Evolutionary conservation across 176 grass and related monocot genomes (phyloP).

Genomic region (Rhynchospora breviuscula): DNA sequence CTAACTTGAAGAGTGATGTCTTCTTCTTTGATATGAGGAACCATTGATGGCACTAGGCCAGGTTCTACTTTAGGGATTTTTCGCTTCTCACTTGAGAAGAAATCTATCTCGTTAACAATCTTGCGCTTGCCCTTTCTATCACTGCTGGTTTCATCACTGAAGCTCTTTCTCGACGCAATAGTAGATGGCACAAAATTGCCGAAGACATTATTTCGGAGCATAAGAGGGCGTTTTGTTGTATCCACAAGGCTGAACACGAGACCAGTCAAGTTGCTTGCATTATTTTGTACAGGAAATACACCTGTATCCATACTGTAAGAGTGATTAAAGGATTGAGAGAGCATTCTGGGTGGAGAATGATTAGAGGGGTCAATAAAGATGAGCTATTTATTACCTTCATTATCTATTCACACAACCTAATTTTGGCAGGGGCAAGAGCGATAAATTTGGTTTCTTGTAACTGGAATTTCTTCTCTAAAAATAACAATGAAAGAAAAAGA

Average conservation of each 20-base stretch:
- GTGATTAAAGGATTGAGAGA: neutral
- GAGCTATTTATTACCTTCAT: neutral
- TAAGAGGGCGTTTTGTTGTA: neutral
- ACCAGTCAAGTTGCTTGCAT: neutral
- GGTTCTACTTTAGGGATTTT: neutral
- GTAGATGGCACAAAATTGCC: neutral
- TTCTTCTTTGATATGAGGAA: constrained; percentile 21
- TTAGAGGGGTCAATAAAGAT: neutral
- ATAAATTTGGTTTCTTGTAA: constrained; percentile 8
- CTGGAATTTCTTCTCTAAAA: constrained; percentile 1
- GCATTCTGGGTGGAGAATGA: neutral
- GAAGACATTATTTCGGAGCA: neutral
- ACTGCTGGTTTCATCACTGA: neutral
- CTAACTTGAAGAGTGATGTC: constrained; percentile 26
- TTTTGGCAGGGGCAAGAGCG: neutral
- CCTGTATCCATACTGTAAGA: neutral
- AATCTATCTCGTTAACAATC: constrained; percentile 21
- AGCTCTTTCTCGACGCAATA: neutral
- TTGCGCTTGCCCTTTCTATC: constrained; percentile 16
- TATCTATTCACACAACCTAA: constrained; percentile 7
- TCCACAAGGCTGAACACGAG: constrained; percentile 3
- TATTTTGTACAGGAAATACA: neutral
- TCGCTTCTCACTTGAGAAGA: constrained; percentile 16
- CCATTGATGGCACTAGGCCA: neutral
- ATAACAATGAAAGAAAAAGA: constrained; percentile 13